Conservation (phyloP, 2,329 filamentous ascomycete genomes). For the Harringtonia aguacate region DNA sequence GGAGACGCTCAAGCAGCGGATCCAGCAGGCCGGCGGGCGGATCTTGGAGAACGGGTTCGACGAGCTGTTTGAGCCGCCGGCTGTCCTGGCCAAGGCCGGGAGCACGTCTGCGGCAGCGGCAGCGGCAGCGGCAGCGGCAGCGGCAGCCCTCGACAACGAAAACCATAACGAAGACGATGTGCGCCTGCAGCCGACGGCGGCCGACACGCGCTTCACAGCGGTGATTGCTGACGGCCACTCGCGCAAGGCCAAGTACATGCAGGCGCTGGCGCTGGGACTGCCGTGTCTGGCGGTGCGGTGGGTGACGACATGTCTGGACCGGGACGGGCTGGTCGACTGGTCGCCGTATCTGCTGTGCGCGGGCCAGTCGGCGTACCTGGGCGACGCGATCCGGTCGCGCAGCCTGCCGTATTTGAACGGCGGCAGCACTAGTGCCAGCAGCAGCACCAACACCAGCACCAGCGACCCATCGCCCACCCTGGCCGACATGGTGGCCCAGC, state of each 20-base stretch:
- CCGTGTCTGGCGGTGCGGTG: slow-evolving; percentile 79
- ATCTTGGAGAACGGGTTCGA: slow-evolving; percentile 70
- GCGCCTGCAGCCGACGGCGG: slow-evolving; percentile 39
- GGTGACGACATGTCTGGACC: slow-evolving; percentile 61
- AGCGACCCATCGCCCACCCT: no score
- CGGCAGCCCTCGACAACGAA: no score
- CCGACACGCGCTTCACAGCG: slow-evolving; percentile 63
- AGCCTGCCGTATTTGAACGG: slow-evolving; percentile 60
- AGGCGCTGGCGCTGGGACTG: slow-evolving; percentile 80
- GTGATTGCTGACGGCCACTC: slow-evolving; percentile 80
- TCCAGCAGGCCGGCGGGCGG: slow-evolving; percentile 60
- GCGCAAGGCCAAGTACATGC: slow-evolving; percentile 84
- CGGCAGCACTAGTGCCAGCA: no score
- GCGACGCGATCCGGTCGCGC: slow-evolving; percentile 67
- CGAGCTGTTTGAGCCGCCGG: slow-evolving; percentile 55
- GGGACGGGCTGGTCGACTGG: slow-evolving; percentile 59
- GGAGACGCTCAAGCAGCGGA: slow-evolving; percentile 44
- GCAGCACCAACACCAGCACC: no score
- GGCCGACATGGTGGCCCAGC: slow-evolving; percentile 40
- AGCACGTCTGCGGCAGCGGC: slow-evolving; percentile 17
- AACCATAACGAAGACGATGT: slow-evolving; percentile 30
- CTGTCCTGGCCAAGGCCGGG: slow-evolving; percentile 22
- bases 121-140: slow-evolving; percentile 13
- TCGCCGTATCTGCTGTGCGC: slow-evolving; percentile 74
- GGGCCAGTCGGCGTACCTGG: slow-evolving; percentile 66